Conservation (phyloP, 257 asterid genomes). For the Solanum sejunctum region DNA sequence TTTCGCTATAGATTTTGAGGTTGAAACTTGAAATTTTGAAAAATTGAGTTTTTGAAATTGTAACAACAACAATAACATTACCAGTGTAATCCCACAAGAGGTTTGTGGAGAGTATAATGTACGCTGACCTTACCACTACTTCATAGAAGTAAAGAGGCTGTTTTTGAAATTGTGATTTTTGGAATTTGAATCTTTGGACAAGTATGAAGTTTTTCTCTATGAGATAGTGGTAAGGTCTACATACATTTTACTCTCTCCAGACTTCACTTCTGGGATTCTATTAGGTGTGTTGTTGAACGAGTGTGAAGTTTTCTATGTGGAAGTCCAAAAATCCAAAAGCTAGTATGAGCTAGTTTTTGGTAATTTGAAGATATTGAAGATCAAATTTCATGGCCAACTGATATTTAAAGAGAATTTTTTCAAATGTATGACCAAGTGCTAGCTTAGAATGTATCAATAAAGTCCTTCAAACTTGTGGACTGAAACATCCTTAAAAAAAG, state of each 20-base stretch:
- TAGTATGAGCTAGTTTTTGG: background rate
- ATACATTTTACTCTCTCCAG: too few relatives aligned
- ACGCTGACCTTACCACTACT: too few relatives aligned
- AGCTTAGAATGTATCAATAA: background rate
- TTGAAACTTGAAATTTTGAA: background rate
- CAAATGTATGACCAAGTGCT: background rate
- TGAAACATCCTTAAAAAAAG: background rate
- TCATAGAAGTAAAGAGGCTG: too few relatives aligned
- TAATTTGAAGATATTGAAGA: background rate
- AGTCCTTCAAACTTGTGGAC: background rate
- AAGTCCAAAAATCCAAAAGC: background rate
- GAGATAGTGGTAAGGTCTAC: too few relatives aligned
- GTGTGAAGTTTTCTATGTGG: background rate
- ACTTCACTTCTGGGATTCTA: too few relatives aligned
- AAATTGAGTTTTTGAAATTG: too few relatives aligned
- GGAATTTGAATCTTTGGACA: background rate
- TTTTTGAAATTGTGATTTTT: too few relatives aligned
- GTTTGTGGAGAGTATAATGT: too few relatives aligned
- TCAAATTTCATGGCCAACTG: background rate
- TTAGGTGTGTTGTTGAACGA: background rate
- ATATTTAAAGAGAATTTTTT: background rate
- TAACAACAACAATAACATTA: too few relatives aligned
- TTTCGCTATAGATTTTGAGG: background rate
- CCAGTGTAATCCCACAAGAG: too few relatives aligned
- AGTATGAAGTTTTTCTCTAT: too few relatives aligned